Evolutionary conservation across 192 early-diverging fungal genomes (phyloP).

Genomic region (Funneliformis geosporum): DNA sequence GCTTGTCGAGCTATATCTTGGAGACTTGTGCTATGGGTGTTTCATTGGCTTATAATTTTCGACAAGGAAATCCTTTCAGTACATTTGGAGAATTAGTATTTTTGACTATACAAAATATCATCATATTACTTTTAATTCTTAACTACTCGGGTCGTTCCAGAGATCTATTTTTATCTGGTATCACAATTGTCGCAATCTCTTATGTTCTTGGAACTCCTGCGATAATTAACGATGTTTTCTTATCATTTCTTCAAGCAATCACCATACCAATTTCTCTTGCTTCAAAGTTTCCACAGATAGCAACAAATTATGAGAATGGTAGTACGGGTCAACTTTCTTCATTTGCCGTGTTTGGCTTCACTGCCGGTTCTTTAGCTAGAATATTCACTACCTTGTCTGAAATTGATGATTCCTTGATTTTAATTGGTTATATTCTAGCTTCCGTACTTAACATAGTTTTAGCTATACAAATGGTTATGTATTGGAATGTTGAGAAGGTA

Average conservation of each 20-base stretch:
- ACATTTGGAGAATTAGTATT: conserved; percentile 88
- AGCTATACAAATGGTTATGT: conserved; percentile 74
- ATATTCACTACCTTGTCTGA: conserved; percentile 93
- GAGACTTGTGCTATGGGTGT: conserved; percentile 83
- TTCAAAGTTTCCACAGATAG: conserved; percentile 90
- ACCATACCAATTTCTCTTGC: conserved; percentile 80
- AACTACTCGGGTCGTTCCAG: conserved; percentile 52
- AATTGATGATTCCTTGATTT: conserved; percentile 78
- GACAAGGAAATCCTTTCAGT: conserved; percentile 82
- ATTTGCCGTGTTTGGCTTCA: conserved; percentile 88
- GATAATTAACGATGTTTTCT: conserved; percentile 47
- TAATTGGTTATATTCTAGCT: conserved; percentile 69
- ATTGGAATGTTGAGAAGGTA: conserved; percentile 62
- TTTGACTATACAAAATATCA: conserved; percentile 79
- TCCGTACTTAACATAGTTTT: conserved; percentile 76
- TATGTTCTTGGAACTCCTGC: conserved; percentile 55
- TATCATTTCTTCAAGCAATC: conserved; percentile 69
- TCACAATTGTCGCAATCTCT: conserved; percentile 47
- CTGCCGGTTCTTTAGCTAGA: conserved; percentile 82
- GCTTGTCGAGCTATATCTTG: conserved; percentile 74
- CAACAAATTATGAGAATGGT: conserved; percentile 76
- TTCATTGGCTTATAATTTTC: conserved; percentile 83
- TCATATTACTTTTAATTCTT: conserved; percentile 73
- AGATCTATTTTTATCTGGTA: conserved; percentile 37
- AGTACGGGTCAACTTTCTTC: conserved; percentile 90